Base-by-base conservation (phyloP, 1,139 yeast genomes). In the Blastobotrys illinoisensis region DNA sequence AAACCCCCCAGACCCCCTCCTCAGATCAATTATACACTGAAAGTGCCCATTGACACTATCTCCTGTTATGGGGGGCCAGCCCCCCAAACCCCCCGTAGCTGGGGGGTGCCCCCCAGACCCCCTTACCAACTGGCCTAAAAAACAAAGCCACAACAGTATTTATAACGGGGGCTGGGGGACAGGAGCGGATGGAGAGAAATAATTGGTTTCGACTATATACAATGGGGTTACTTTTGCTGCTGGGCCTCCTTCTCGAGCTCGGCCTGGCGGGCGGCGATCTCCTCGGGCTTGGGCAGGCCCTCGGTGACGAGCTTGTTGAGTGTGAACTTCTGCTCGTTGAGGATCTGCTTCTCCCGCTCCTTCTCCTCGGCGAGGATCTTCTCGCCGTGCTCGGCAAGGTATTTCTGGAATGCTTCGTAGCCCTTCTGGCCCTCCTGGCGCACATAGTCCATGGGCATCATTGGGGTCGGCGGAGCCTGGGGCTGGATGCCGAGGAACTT, bases 381-480 rank as follows among this genome's bases (percentile, higher is more conserved):
- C 60, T 85, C 90, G 61, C 95, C 96, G 72, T 93, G 88, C 72
- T 90, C 97, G 65, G 85, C 82, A 65, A 93, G 81, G 69, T 87
- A 83, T 71, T 83, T 83, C 73, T 85, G 86, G 81, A 89, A 88
- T 63, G 85, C 84, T 67, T 85, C 84, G 72, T 89, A 93, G 69
- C 89, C 91, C 76, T 82, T 82, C 71, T 89, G 96, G 63, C 97
- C 97, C 68, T 88, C 95, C 69, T 90, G 95, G 68, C 98, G 86
- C 62, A 90, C 85, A 56, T 84, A 73, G 72, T 93, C 99, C 68
- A 90, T 80, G 47, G 97, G 97, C 86, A 90, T 88, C 74, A 88
- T 88, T 56, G 86, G 86, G 62, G 81, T 83, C 56, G 75, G 76
- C 57, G 77, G 77, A 47, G 76, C 71, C 53, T 77, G 73, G 47